Base-by-base conservation (phyloP, 2,329 filamentous ascomycete genomes). In the Teratosphaeria zuluensis region DNA sequence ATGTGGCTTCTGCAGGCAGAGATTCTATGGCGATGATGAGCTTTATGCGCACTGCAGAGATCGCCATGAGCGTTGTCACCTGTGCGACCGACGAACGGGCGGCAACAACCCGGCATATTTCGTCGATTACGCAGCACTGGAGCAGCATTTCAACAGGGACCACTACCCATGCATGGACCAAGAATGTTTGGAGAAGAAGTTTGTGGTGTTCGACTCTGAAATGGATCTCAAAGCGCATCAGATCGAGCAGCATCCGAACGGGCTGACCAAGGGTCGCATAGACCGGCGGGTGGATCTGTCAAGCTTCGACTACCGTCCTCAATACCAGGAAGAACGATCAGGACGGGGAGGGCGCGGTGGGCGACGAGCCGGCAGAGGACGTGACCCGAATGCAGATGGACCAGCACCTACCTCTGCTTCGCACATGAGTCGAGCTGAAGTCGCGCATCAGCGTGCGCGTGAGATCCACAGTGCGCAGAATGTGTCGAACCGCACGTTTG, bases 11-110 rank as follows among this genome's bases (percentile, higher is more conserved):
- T 99, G 94, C 72, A 85, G 86, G 57, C 84, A 90, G 70, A 83
- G 92, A 38, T 99, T 97, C 75, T 99, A 97, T 73, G 92, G 95
- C 53, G 90, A 92, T 66, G 94, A 99, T 70, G 95, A 96, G 75
- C 80, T 99, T 1, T 99, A 92, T 72, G 82, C 89, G 57, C 94
- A 99, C 75, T 97, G 94, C 71, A 84, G 92, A 61, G 89, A 92
- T 72, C 92, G 89, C 73, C 94, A 99, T 72, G 94, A 99, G 75
- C 83, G 90, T 58, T 99, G 94, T 74, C 94, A 96, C 71, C 83
- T 99, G 56, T 99, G 94, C 72, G 94, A 99, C 70, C 80, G 90
- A 54, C 77, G 76, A 21, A 81, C 78, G 59, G 76, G 75, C 56
- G 78, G 77, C 33, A 80, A 87, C 52, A 84, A 88, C 61, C 92